Evolutionary conservation across 495 filamentous ascomycete genomes (phyloP).

Genomic region (Amniculicola lignicola): DNA sequence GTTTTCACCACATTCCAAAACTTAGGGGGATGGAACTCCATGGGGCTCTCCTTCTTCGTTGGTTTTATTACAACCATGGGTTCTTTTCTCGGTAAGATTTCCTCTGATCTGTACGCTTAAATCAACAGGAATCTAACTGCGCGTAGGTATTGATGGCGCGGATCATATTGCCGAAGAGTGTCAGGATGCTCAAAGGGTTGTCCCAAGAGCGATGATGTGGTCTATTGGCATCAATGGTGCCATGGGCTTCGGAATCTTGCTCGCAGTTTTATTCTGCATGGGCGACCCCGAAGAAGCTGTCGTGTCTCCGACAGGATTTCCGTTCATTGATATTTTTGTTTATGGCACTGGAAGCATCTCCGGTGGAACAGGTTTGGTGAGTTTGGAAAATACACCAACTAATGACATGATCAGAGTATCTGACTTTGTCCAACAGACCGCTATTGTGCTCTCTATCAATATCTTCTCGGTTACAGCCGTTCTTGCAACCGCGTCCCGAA

Average conservation of each 20-base stretch:
- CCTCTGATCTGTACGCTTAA: background rate
- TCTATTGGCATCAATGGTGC: slow-evolving; percentile 28
- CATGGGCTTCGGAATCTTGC: slow-evolving; percentile 30
- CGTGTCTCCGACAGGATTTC: slow-evolving; percentile 44
- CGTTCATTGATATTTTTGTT: slow-evolving; percentile 52
- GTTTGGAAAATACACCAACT: no score
- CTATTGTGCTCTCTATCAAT: slow-evolving; percentile 49
- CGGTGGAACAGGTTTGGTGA: slow-evolving; percentile 48
- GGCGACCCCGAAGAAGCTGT: slow-evolving; percentile 46
- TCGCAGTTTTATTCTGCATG: slow-evolving; percentile 32
- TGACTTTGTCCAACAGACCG: no score
- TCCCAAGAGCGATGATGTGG: slow-evolving; percentile 31
- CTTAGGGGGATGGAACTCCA: slow-evolving; percentile 15
- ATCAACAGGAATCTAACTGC: background rate
- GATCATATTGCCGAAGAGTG: slow-evolving; percentile 36
- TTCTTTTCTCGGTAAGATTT: slow-evolving; percentile 6
- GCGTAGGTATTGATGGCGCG: slow-evolving; percentile 29
- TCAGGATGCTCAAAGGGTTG: slow-evolving; percentile 31
- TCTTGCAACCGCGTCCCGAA: slow-evolving; percentile 55
- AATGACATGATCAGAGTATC: no score
- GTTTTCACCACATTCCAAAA: slow-evolving; percentile 27
- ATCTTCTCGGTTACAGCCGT: slow-evolving; percentile 50
- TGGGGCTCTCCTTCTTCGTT: slow-evolving; percentile 15
- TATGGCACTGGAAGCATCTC: slow-evolving; percentile 46
- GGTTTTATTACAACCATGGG: background rate